Base-by-base conservation (phyloP, 495 filamentous ascomycete species). In the Chaetomium fimeti region DNA sequence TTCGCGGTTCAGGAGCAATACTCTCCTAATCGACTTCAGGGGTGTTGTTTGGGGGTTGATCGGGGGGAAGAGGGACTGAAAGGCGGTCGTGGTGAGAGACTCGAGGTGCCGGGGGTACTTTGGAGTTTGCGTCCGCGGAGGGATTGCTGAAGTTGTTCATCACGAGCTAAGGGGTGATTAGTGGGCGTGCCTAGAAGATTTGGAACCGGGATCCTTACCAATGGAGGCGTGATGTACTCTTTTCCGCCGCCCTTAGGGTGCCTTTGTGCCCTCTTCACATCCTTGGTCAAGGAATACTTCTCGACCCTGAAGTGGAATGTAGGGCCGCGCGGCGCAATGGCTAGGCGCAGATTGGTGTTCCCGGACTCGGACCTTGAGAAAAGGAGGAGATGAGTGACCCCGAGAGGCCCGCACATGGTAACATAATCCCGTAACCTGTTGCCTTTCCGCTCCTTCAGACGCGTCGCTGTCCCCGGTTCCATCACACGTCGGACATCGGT, bases 261-360 rank as follows among this genome's bases (percentile, higher is more conserved):
- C 72, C 91, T 90, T 78, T 90, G 81, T 29, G 90, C 86, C 65
- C 85, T 89, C 71, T 86, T 83, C 12, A 99, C 83, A 73, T 99
- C 94, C 72, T 93, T 94, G 77, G 89, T 90, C 5, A 99, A 82
- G 49, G 91, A 93, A 76, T 99, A 99, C 69, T 90, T 91, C 74
- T 98, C 93, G n/a, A 99, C 91, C 63, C 91, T 82, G 75, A 98
- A 98, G 74, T 97, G 87, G 36, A 99, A 81, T 0, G 94, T 99
- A 53, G 94, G 94, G 1, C 94, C 94, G 61, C 92, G 85, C 20
- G 94, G 94, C 18, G 92, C 91, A 57, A 96, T 83, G 13, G 92
- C 91, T 36, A 99, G 83, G 48, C 95, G 87, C 77, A 99, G 74
- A 69, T 97, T 98, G 12, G 90, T 93, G 77, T 97, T 97, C 47